Evolutionary conservation across 2,329 filamentous ascomycete species (phyloP).

Genomic region (Plenodomus lindquistii): DNA sequence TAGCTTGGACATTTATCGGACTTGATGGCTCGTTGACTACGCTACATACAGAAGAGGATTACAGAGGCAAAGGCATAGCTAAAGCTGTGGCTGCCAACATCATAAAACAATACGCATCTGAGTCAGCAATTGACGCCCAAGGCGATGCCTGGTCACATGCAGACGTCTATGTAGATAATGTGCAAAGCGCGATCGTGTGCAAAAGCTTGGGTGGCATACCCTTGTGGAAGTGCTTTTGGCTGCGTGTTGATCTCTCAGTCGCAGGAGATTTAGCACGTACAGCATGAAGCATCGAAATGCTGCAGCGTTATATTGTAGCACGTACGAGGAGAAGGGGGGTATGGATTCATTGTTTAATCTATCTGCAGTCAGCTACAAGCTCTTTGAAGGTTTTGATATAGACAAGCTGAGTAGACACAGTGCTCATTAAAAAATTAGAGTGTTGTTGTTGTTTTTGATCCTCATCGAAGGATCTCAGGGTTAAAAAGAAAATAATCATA

Average conservation of each 20-base stretch:
- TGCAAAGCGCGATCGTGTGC: conserved; percentile 64
- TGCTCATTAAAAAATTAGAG: conserved; percentile 74
- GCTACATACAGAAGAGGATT: conserved; percentile 63
- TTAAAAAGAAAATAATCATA: conserved; percentile 70
- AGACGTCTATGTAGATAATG: conserved; percentile 66
- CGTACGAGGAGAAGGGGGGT: background rate
- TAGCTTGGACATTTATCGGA: conserved; percentile 69
- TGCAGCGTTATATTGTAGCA: background rate
- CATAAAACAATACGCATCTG: conserved; percentile 51
- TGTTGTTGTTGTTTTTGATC: conserved; percentile 65
- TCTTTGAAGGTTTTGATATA: background rate
- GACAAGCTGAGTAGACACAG: conserved; percentile 5
- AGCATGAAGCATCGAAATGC: conserved; percentile 1
- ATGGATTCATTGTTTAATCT: background rate
- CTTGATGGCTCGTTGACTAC: conserved; percentile 65
- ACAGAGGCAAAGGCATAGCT: conserved; percentile 65
- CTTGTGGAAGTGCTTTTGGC: conserved; percentile 64
- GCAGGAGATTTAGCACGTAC: conserved; percentile 20
- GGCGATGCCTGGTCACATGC: conserved; percentile 62
- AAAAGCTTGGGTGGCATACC: conserved; percentile 62
- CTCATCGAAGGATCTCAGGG: conserved; percentile 62
- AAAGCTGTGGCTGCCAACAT: conserved; percentile 64
- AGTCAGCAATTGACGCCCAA: conserved; percentile 34
- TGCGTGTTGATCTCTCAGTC: conserved; percentile 47
- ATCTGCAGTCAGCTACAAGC: conserved; percentile 12